Evolutionary conservation across 352 stramenopile genomes (phyloP).

Genomic region (Pythium periplocum): DNA sequence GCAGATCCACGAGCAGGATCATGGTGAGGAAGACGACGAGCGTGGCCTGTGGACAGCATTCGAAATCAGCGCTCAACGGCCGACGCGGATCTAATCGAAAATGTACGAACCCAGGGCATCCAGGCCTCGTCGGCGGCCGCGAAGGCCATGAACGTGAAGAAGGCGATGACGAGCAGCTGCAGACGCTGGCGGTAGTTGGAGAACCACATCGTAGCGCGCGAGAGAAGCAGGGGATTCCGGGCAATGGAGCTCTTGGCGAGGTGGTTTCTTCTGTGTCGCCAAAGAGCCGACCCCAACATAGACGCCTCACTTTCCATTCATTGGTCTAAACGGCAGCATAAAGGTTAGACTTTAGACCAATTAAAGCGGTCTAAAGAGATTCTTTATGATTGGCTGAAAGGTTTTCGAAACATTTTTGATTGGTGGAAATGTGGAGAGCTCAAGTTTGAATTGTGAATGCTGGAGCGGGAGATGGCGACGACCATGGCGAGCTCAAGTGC

Average conservation of each 20-base stretch:
- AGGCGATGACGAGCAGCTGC: slow-evolving; percentile 74
- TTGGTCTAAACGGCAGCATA: not conserved
- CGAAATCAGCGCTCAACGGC: too few species aligned
- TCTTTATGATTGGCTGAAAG: slow-evolving; percentile 1
- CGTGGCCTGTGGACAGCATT: slow-evolving; percentile 33
- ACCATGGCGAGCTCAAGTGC: slow-evolving; percentile 9
- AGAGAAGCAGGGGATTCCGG: too few species aligned
- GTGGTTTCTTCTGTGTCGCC: too few species aligned
- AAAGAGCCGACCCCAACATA: too few species aligned
- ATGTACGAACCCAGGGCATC: slow-evolving; percentile 73
- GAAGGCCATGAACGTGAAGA: slow-evolving; percentile 83
- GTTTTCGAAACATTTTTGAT: too few species aligned
- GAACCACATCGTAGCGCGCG: slow-evolving; percentile 47
- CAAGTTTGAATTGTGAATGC: slow-evolving; percentile 3
- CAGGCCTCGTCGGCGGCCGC: slow-evolving; percentile 63
- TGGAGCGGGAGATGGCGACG: slow-evolving; percentile 16
- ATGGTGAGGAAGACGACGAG: slow-evolving; percentile 73
- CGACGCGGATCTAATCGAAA: not conserved
- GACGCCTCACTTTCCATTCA: too few species aligned
- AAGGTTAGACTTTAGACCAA: not conserved
- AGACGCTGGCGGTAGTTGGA: slow-evolving; percentile 71
- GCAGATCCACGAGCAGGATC: slow-evolving; percentile 62
- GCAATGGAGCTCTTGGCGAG: too few species aligned
- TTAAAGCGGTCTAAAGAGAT: not conserved
- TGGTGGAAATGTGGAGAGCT: slow-evolving; percentile 2